These are phyloP conservation scores for Artemisia annua DNA, from an alignment of 129 eudicot species.

Conservation along the genomic window DNA sequence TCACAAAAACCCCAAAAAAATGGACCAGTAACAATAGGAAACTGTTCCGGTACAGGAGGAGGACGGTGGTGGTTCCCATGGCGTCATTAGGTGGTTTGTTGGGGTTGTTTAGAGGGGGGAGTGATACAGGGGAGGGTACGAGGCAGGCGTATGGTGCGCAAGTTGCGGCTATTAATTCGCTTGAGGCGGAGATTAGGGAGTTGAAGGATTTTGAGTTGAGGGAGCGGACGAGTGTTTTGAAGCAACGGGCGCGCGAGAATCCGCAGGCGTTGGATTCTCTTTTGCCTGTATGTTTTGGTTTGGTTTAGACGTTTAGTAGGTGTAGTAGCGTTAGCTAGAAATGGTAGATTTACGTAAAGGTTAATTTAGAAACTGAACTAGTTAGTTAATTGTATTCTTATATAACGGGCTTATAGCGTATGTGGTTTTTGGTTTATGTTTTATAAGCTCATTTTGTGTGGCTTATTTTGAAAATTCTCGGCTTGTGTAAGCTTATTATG, in stretches of 20 bases:
- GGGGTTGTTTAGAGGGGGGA: slow-evolving; percentile 54
- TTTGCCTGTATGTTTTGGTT: slow-evolving; percentile 50
- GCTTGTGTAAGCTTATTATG: too few relatives aligned
- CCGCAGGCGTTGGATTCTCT: slow-evolving; percentile 69
- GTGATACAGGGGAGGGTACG: slow-evolving; percentile 75
- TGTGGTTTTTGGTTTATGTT: too few relatives aligned
- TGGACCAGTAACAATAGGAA: too few relatives aligned
- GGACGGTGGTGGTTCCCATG: slow-evolving; percentile 2
- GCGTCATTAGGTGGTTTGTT: slow-evolving; percentile 73
- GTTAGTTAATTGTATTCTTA: too few relatives aligned
- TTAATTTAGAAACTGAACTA: too few relatives aligned
- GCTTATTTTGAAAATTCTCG: too few relatives aligned
- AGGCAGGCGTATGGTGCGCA: slow-evolving; percentile 51
- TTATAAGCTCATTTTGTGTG: too few relatives aligned
- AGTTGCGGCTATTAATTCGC: slow-evolving; percentile 48
- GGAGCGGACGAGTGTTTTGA: slow-evolving; percentile 54
- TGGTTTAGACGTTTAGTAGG: too few relatives aligned
- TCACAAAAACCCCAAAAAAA: too few relatives aligned
- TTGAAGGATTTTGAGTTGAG: slow-evolving; percentile 55
- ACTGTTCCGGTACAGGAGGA: slow-evolving; percentile 18
- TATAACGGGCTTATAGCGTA: too few relatives aligned
- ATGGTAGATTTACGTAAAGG: too few relatives aligned
- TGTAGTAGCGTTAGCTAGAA: not conserved
- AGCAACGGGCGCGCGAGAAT: slow-evolving; percentile 49
- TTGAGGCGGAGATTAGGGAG: slow-evolving; percentile 49